Percentiles rank a stretch among this genome's conserved stretches.
phyloP scores from a whole-genome alignment of 257 asterid species.

The Capsicum baccatum region DNA sequence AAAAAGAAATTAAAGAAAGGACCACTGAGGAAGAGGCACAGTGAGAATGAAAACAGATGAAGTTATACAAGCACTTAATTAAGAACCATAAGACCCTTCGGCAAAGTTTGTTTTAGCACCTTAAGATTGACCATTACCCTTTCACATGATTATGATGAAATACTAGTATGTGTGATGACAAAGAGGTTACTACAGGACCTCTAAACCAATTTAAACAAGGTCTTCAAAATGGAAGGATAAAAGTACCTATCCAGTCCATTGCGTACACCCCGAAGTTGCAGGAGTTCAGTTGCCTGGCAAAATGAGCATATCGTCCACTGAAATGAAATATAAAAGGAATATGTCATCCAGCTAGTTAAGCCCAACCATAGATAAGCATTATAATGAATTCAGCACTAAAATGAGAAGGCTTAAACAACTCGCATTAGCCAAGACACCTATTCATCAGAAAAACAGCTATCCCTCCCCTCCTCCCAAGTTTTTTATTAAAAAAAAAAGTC shows the following conservation, averaged over 20 bases:
- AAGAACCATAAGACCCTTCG: neutral
- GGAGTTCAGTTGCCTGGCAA: slow-evolving; percentile 81
- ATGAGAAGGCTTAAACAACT: slow-evolving; percentile 1
- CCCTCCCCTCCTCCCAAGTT: neutral
- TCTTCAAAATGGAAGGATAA: neutral
- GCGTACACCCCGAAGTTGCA: slow-evolving; percentile 89
- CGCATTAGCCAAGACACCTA: neutral
- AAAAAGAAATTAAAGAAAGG: neutral
- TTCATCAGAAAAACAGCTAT: neutral
- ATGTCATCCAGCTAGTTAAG: slow-evolving; percentile 13
- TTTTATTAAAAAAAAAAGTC: neutral
- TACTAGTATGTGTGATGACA: neutral
- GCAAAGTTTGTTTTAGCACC: neutral
- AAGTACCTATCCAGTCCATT: slow-evolving; percentile 96
- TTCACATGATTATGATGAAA: neutral
- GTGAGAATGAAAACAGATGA: neutral
- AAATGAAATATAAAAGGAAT: slow-evolving; percentile 33
- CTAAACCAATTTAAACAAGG: neutral
- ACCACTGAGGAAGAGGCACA: neutral
- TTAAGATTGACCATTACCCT: neutral
- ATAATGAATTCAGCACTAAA: neutral
- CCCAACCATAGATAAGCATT: slow-evolving; percentile 28
- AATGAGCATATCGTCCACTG: slow-evolving; percentile 90
- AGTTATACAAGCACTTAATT: neutral
- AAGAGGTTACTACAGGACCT: neutral